Base-by-base conservation (phyloP, 192 early-diverging fungal genomes). In the Paraglomus brasilianum region DNA sequence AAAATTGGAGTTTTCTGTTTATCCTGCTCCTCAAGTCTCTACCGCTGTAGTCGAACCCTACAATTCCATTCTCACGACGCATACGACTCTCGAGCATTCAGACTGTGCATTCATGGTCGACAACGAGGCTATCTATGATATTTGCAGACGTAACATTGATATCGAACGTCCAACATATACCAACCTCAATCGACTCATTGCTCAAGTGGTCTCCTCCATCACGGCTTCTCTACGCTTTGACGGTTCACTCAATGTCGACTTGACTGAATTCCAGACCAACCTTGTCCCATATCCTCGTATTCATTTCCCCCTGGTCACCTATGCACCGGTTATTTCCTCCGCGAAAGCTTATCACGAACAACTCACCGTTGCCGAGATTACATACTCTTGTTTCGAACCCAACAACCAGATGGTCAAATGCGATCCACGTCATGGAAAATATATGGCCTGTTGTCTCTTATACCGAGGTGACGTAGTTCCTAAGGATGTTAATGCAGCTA, bases 261-360 rank as follows among this genome's bases (percentile, higher is more conserved):
- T 98, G 84, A 97, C 89, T 77, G 96, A 98, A 85, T 98, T 98
- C 92, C 96, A 98, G 85, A 98, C 96, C 81, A 98, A 98, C 89
- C 84, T 98, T 85, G 96, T 98, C 42, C 96, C 96, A 62, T 98
- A 96, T 84, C 96, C 96, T 69, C 94, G 96, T 79, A 98, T 98
- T 79, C 90, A 97, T 83, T 98, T 97, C 90, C 96, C 95, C 46
- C 82, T 98, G 77, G 95, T 96, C 50, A 96, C 95, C 68, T 98
- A 97, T 77, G 93, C 95, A 22, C 96, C 91, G 30, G 90, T 98
- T 76, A 91, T 96, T 67, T 93, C 93, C 46, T 87, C 93, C 66
- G 89, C 91, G 81, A 98, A 98, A 87, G 94, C 95, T 51, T 90
- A 86, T 86, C 95, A 98, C 85, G 96, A 98, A 84, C 91, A 95